Base-by-base conservation (phyloP, 257 asterid species). In the Coffea eugenioides region DNA sequence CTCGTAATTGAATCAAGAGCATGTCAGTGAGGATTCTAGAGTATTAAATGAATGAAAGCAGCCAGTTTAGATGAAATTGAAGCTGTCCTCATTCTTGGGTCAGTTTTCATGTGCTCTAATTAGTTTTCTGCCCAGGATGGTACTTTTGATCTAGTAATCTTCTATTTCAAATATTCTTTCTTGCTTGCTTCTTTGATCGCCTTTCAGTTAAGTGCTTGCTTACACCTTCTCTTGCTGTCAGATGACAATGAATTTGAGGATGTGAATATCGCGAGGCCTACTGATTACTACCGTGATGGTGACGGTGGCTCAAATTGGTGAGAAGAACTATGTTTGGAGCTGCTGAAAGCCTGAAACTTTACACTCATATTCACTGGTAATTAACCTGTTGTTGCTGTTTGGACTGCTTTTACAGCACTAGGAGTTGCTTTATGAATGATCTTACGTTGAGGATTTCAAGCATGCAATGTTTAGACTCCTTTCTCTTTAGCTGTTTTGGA, bases 171-270 rank as follows among this genome's bases (percentile, higher is more conserved):
- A 8, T 56, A 56, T 56, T 21, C 43, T 69, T 25, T 56, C 61
- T 52, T 27, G 20, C 51, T 12, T 21, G 25, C 56, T 21, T 52
- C 59, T 39, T 11, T 68, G 74, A 68, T 77, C 2, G 2, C n/a
- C 52, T 39, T 39, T 23, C 16, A 15, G 20, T 67, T 16, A 36
- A 45, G 31, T 15, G 20, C 39, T 74, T 70, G 69, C 61, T 36
- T 27, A 23, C 67, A 31, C 49, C 23, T 74, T 78, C 71, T 27
- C 67, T 34, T 75, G 52, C 43, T 84, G 59, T 39, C 90, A 93
- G 97, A 85, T 83, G 94, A 89, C 78, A 87, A 84, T 43, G 93
- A 89, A 76, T 93, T 90, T 64, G 97, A 93, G 87, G 97, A 87
- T 7, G 88, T 93, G 52, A 91, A 89, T 86, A 85, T 93, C 4